Evolutionary conservation across 257 asterid species (phyloP).

Genomic region (Petunia secreta): DNA sequence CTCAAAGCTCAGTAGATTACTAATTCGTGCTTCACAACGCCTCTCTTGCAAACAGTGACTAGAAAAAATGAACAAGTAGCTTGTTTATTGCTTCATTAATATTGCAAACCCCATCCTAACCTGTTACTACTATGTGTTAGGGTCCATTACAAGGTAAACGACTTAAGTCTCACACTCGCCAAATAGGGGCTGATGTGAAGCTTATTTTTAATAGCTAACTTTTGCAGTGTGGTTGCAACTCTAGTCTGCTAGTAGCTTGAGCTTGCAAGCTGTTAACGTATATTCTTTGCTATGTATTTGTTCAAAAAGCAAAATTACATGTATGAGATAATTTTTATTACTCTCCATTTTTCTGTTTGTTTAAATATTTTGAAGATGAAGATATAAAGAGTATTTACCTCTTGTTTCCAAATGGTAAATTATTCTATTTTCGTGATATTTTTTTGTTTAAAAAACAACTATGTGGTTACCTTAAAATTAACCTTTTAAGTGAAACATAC

Average conservation of each 20-base stretch:
- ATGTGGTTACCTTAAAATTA: too few species aligned
- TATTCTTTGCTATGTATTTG: neutral
- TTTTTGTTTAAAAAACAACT: too few species aligned
- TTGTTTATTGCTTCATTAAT: too few species aligned
- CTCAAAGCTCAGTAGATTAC: slow-evolving; percentile 30
- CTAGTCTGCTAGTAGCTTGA: neutral
- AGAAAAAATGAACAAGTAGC: neutral
- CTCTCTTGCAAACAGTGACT: slow-evolving; percentile 29
- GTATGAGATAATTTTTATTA: neutral
- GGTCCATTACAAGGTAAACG: too few species aligned
- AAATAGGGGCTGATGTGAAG: too few species aligned
- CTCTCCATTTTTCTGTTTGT: neutral
- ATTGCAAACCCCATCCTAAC: too few species aligned
- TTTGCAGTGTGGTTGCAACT: neutral
- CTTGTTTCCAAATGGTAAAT: too few species aligned
- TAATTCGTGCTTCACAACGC: slow-evolving; percentile 24
- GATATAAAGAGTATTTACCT: neutral
- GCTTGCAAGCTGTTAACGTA: neutral
- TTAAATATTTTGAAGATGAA: neutral
- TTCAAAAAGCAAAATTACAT: neutral
- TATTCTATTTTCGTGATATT: too few species aligned
- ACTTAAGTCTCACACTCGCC: too few species aligned
- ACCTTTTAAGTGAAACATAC: too few species aligned
- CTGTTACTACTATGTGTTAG: too few species aligned
- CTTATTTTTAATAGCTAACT: too few species aligned